Evolutionary conservation across 805 yeast species (phyloP).

Genomic region (Grigorovia jiainica): DNA sequence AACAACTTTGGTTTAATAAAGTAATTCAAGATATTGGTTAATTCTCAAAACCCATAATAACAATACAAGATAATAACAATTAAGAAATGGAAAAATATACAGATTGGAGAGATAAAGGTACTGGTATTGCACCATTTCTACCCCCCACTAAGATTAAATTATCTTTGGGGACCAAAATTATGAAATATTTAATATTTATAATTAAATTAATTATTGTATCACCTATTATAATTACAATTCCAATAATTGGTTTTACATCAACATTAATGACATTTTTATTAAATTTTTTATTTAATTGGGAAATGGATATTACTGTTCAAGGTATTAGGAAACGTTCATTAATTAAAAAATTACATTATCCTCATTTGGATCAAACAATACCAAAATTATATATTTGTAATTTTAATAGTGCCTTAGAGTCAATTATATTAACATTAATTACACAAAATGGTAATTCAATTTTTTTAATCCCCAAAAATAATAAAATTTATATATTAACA

Average conservation of each 20-base stretch:
- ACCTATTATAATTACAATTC: conserved; percentile 12
- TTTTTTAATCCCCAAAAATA: conserved; percentile 16
- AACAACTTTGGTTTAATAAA: too few species aligned
- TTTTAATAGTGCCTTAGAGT: conserved; percentile 39
- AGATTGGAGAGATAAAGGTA: conserved; percentile 78
- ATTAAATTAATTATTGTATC: conserved; percentile 11
- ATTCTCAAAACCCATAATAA: too few species aligned
- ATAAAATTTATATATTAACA: conserved; percentile 11
- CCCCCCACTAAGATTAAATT: conserved; percentile 31
- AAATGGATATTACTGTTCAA: conserved; percentile 31
- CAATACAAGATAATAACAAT: too few species aligned
- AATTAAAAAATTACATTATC: background rate
- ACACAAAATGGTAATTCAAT: conserved; percentile 14
- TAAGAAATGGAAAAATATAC: conserved; percentile 89
- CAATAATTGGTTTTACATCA: conserved; percentile 5
- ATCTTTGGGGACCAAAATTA: background rate
- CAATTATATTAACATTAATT: conserved; percentile 28
- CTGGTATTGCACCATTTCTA: conserved; percentile 87
- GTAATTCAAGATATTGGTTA: too few species aligned
- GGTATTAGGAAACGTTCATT: conserved; percentile 35
- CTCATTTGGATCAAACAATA: background rate
- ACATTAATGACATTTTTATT: conserved; percentile 14
- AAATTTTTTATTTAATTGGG: conserved; percentile 29
- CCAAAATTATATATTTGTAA: conserved; percentile 36
- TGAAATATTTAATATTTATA: background rate